A percentile compares a stretch with the other conserved stretches of the same genome.
phyloP scores from a whole-genome alignment of 345 rosid genomes.

The Conringia planisiliqua region DNA sequence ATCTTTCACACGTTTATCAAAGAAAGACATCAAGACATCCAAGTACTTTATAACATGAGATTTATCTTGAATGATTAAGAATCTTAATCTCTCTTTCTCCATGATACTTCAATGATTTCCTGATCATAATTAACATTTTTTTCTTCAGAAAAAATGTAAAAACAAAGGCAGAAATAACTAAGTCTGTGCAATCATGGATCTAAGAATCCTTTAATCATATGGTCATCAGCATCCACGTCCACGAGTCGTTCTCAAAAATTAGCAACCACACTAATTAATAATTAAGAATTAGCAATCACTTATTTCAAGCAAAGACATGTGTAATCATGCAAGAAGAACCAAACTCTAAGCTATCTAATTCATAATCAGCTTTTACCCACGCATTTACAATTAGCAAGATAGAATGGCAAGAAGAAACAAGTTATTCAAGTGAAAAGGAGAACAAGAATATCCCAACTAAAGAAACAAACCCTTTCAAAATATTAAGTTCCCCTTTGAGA shows the following conservation, averaged over 20 bases:
- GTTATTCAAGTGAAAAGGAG: too few relatives aligned
- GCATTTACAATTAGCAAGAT: too few relatives aligned
- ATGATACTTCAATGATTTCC: constrained; percentile 60
- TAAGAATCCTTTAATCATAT: constrained; percentile 39
- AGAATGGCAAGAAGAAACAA: too few relatives aligned
- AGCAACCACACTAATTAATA: constrained; percentile 19
- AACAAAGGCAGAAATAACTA: neutral
- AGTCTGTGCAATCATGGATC: constrained; percentile 31
- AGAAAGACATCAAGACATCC: constrained; percentile 59
- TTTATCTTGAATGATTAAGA: constrained; percentile 51
- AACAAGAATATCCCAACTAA: too few relatives aligned
- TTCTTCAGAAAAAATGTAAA: neutral
- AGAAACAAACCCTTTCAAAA: too few relatives aligned
- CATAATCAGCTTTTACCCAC: too few relatives aligned
- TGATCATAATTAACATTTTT: constrained; percentile 23
- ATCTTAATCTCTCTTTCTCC: constrained; percentile 50
- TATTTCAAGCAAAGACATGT: too few relatives aligned
- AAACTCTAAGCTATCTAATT: too few relatives aligned
- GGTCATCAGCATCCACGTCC: constrained; percentile 39
- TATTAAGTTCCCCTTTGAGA: too few relatives aligned
- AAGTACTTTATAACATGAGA: constrained; percentile 45
- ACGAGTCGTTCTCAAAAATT: constrained; percentile 49
- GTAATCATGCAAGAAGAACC: too few relatives aligned
- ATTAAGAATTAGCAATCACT: too few relatives aligned
- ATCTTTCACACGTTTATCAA: constrained; percentile 44